Conservation (phyloP, 2,329 filamentous ascomycete species). For the Alternaria ventricosa region DNA sequence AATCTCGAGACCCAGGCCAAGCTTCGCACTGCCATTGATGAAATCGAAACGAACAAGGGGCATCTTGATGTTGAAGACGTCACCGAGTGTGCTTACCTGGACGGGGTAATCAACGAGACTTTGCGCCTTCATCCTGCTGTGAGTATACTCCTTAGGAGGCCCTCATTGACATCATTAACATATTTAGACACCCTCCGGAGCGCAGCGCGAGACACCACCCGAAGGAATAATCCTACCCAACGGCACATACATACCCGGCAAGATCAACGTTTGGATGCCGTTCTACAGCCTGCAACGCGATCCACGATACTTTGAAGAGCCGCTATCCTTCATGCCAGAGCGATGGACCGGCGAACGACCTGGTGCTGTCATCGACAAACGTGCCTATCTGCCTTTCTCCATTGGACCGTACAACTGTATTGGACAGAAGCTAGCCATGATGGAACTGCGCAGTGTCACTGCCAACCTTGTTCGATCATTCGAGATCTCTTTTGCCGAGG, state of each 20-base stretch:
- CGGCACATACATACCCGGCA: conserved; percentile 40
- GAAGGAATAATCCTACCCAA: conserved; percentile 41
- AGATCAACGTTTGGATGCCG: conserved; percentile 38
- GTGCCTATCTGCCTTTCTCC: conserved; percentile 75
- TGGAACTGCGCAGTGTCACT: conserved; percentile 67
- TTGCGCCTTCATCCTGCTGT: conserved; percentile 41
- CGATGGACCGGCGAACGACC: conserved; percentile 38
- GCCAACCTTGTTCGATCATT: conserved; percentile 67
- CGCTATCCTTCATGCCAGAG: conserved; percentile 37
- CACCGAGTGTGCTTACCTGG: conserved; percentile 32
- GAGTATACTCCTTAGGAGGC: background rate
- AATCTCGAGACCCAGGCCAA: conserved; percentile 28
- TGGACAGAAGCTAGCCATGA: conserved; percentile 70
- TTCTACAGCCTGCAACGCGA: conserved; percentile 40
- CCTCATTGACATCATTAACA: background rate
- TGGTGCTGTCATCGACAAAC: conserved; percentile 33
- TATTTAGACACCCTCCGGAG: conserved; percentile 35
- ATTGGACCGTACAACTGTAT: conserved; percentile 74
- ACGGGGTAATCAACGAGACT: conserved; percentile 42
- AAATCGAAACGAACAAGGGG: conserved; percentile 18
- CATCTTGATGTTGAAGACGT: conserved; percentile 38
- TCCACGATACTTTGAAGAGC: conserved; percentile 31
- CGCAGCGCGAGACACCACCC: conserved; percentile 42
- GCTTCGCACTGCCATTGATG: conserved; percentile 30
- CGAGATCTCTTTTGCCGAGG: conserved; percentile 55